phyloP scores from a whole-genome alignment of 2,329 filamentous ascomycete species.

The Penicillium janthinellum region DNA sequence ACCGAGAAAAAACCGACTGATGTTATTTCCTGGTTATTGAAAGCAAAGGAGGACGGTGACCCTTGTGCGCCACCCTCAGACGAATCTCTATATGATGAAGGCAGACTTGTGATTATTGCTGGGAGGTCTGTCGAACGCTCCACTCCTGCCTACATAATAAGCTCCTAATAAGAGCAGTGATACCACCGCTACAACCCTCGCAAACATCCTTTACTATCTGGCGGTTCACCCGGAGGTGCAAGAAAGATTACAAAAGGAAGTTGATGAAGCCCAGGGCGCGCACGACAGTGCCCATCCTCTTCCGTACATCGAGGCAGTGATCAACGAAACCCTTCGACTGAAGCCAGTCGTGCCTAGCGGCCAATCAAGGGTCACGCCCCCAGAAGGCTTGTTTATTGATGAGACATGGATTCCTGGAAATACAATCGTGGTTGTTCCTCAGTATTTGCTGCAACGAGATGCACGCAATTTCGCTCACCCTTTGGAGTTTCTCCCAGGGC shows the following conservation, averaged over 20 bases:
- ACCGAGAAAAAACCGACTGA: conserved; percentile 35
- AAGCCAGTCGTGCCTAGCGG: conserved; percentile 37
- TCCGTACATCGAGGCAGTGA: conserved; percentile 9
- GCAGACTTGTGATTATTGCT: conserved; percentile 9
- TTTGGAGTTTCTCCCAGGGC: conserved; percentile 34
- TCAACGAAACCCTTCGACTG: conserved; percentile 33
- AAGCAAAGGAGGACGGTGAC: conserved; percentile 42
- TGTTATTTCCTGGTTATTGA: conserved; percentile 45
- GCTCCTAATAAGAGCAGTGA: not conserved
- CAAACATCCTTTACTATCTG: conserved; percentile 9
- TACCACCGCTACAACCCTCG: conserved; percentile 11
- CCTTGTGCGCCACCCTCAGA: conserved; percentile 34
- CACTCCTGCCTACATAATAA: not conserved
- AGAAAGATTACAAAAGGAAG: conserved; percentile 2
- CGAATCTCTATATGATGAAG: conserved; percentile 11
- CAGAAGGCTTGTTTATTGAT: conserved; percentile 27
- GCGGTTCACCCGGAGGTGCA: not conserved
- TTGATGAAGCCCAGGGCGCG: conserved; percentile 1
- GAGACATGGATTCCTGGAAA: conserved; percentile 38
- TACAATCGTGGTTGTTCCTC: conserved; percentile 26
- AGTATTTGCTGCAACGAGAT: conserved; percentile 30
- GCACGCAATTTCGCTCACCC: conserved; percentile 23
- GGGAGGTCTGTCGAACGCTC: conserved; percentile 6
- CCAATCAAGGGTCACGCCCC: conserved; percentile 39
- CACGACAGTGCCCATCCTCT: not conserved